Evolutionary conservation across 208 protist species (phyloP), one percentile per base, ranked within the genome.

Genomic region (Crithidia brevicula): DNA sequence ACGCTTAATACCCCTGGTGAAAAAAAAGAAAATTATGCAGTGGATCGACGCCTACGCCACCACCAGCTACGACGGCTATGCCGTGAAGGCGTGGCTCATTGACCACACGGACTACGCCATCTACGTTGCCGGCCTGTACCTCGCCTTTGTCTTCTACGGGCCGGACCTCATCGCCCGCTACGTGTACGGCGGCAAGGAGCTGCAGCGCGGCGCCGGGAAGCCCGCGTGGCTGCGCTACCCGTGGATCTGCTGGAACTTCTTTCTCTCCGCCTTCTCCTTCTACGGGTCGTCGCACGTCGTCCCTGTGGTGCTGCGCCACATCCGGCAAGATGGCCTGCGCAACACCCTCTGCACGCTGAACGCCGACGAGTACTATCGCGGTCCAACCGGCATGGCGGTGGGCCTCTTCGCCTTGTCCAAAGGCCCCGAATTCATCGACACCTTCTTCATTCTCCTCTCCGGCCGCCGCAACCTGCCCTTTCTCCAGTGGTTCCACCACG

Each of bases 401-500:
- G 73, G 70, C 23, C 66, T 87, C 56, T 93, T 93, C 49, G 40
- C 79, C 22, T 52, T 90, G 10, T 88, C 80, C 3, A 93, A 93
- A 50, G 65, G 82, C 9, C 84, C 87, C 8, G 84, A 93, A 63
- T 79, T 93, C 60, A 43, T 87, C 20, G 82, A 88, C 74, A 93
- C 87, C 11, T 80, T 76, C 42, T 90, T 93, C 53, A 70, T 91
- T 18, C 62, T 93, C 30, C 52, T 92, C 56, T 70, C 42, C 33
- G 78, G 78, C 43, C 85, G 92, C 80, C 68, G 78, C 36, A 33
- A 56, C n/a, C 79, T 92, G 27, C 85, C 86, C 1, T 92, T 94
- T 65, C 61, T 94, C 18, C 83, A 87, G 23, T 94, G 89, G 89
- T 94, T 89, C 64, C 95, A 98, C 81, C 94, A 98, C 86, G 75